phyloP scores from a whole-genome alignment of 139 green algal species.

The Dunaliella primolecta region DNA sequence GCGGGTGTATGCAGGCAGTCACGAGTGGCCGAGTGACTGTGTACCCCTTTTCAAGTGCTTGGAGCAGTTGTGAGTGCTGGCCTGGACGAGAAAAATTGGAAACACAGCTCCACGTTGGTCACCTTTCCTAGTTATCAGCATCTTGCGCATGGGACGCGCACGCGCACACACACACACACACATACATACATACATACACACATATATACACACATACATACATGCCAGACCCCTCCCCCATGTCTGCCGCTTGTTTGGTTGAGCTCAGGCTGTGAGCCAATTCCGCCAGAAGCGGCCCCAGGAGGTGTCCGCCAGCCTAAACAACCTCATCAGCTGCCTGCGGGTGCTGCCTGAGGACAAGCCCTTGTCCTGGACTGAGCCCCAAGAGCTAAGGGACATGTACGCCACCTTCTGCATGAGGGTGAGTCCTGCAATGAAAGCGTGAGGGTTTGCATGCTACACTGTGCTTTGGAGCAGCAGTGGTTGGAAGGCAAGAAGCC shows the following conservation, averaged over 20 bases:
- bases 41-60: background rate
- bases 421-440: background rate
- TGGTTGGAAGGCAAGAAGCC: too few relatives aligned
- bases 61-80: background rate
- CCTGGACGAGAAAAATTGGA: background rate
- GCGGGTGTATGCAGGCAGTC: too few relatives aligned
- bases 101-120: too few relatives aligned
- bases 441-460: background rate
- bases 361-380: slow-evolving; percentile 60
- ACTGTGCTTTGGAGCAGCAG: background rate
- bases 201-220: background rate
- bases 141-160: too few relatives aligned
- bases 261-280: slow-evolving; percentile 46
- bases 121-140: too few relatives aligned
- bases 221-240: too few relatives aligned
- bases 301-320: slow-evolving; percentile 42
- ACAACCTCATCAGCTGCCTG: slow-evolving; percentile 45
- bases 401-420: slow-evolving; percentile 59
- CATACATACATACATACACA: background rate
- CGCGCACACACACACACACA: background rate
- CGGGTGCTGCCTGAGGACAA: slow-evolving; percentile 50
- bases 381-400: slow-evolving; percentile 80
- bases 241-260: too few relatives aligned
- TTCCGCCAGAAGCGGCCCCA: slow-evolving; percentile 71
- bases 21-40: slow-evolving; percentile 34